These are phyloP conservation scores for Scheffersomyces illinoinensis DNA, from an alignment of 1,139 yeast genomes.

Conservation along the genomic window DNA sequence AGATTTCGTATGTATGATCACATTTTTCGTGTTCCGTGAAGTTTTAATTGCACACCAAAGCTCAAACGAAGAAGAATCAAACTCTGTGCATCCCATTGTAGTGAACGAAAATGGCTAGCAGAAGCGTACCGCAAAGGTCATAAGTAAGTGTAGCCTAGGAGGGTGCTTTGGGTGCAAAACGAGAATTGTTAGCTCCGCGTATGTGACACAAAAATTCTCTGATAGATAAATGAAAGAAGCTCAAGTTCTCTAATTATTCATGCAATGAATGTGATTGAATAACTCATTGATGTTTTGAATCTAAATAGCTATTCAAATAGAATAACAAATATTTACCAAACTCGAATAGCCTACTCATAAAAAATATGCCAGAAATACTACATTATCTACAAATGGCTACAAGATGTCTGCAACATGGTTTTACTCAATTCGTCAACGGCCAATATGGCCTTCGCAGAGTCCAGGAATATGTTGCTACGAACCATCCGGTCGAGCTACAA, in stretches of 20 bases:
- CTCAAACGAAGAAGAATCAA: no score
- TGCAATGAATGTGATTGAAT: neutral
- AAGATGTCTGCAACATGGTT: constrained; percentile 82
- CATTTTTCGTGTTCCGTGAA: no score
- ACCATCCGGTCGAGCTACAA: constrained; percentile 57
- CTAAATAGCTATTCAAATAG: neutral
- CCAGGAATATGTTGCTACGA: constrained; percentile 87
- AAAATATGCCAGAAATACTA: neutral
- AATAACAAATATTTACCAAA: neutral
- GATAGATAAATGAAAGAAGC: no score
- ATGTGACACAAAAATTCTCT: no score
- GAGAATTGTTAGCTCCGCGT: no score
- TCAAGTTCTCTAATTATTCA: neutral
- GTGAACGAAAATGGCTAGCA: no score
- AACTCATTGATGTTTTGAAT: neutral
- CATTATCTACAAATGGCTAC: neutral
- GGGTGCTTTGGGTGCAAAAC: no score
- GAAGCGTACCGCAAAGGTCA: no score
- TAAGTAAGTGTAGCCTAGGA: no score
- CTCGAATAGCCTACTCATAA: neutral
- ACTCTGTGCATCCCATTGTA: no score
- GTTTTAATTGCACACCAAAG: no score
- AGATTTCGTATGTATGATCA: neutral
- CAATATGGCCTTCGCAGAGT: constrained; percentile 81
- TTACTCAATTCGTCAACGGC: constrained; percentile 85